phyloP scores from a whole-genome alignment of 73 alveolate genomes.

The Paramecium bursaria region DNA sequence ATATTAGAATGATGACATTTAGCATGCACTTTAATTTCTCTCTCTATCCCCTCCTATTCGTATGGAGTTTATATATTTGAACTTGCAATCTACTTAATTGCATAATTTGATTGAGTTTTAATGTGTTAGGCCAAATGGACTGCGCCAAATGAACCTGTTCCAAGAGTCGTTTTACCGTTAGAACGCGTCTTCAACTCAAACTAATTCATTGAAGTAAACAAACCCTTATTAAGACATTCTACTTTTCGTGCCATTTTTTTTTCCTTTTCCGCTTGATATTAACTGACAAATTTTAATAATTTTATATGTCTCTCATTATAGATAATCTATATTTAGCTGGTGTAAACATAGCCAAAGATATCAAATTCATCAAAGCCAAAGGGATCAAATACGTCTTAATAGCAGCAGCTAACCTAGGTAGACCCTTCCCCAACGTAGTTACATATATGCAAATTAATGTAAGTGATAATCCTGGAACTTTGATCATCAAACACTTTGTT shows the following conservation, averaged over 20 bases:
- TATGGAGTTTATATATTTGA: constrained; percentile 57
- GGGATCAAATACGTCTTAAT: not conserved
- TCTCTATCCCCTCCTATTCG: constrained; percentile 65
- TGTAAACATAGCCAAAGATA: not conserved
- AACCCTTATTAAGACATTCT: constrained; percentile 49
- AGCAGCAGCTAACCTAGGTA: not conserved
- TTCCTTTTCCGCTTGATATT: too few species aligned
- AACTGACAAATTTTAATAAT: constrained; percentile 55
- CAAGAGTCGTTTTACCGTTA: constrained; percentile 47
- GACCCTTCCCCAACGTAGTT: not conserved
- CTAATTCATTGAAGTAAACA: constrained; percentile 41
- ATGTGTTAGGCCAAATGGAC: constrained; percentile 1
- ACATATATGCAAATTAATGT: not conserved
- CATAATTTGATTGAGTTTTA: constrained; percentile 26
- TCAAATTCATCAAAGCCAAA: constrained; percentile 21
- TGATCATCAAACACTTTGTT: not conserved
- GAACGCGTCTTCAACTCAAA: constrained; percentile 40
- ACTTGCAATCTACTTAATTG: constrained; percentile 22
- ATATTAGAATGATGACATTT: constrained; percentile 58
- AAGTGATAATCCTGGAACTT: constrained; percentile 16
- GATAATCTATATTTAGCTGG: not conserved
- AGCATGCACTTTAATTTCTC: constrained; percentile 67
- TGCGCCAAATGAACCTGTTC: constrained; percentile 55
- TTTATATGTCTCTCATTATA: not conserved
- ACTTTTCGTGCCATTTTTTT: constrained; percentile 43